Base-by-base conservation (phyloP, 768 basidiomycete genomes). In the Mycena galericulata region DNA sequence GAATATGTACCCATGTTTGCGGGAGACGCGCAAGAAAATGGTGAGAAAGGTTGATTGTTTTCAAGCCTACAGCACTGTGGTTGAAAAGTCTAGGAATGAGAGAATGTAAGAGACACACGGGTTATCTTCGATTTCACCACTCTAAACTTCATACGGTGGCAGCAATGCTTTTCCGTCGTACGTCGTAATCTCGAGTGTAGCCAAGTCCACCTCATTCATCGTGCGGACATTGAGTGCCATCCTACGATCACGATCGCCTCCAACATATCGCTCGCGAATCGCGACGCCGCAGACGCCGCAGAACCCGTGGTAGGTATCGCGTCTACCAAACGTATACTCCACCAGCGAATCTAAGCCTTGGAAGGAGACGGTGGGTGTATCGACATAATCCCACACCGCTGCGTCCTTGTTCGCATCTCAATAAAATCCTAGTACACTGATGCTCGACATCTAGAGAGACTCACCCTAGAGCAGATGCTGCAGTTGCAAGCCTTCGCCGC, bases 281-380 rank as follows among this genome's bases (percentile, higher is more conserved):
- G 61, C 18, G 2, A 68, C 67, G 11, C 67, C 61, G 27, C 68
- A 69, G 58, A 26, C 20, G 14, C 60, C 65, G 53, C 68, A 69
- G 45, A 65, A 69, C 20, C 67, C 51, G 27, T 70, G 64, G 46
- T 22, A 49, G 2, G 38, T 22, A 5, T 0, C 14, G 12, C 24
- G 9, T 9, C 0, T 10, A 4, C 54, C 69, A 27, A 70, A 70
- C 15, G 46, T 45, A 45, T 66, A 66, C 55, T 66, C 69, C 9
- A 47, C 26, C 20, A 65, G 3, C 11, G 59, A 29, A 1, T 70
- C 69, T 14, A 38, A 8, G 3, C 64, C 55, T 8, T 43, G 22
- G 64, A 62, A 70, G 1, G 38, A 55, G 30, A 66, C 43, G 0
- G 24, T 17, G 1, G 29, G 57, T 24, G 53, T 40, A 7, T 22